Percentiles rank a stretch among this genome's conserved stretches.
Conservation (phyloP, 371 early-diverging fungal genomes). For the Nosema granulosis region DNA sequence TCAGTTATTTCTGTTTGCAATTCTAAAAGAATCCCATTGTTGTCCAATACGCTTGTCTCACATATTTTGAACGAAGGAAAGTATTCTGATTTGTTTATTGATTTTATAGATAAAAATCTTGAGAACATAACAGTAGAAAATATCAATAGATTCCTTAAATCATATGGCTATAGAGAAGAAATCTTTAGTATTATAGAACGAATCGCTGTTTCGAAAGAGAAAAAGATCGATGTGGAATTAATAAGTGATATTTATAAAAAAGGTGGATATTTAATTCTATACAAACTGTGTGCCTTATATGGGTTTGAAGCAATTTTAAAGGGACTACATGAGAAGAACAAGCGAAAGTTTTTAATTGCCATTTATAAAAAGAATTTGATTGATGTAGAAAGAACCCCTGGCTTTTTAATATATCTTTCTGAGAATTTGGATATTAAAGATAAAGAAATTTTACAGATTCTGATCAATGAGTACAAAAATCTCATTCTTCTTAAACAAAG, state of each 20-base stretch:
- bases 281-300: not conserved
- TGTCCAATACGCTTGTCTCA: not conserved
- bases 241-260: not conserved
- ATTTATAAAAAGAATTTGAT: not conserved
- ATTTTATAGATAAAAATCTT: not conserved
- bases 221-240: not conserved
- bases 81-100: not conserved
- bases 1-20: not conserved
- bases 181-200: not conserved
- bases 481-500: conserved; percentile 19
- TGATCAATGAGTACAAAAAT: not conserved
- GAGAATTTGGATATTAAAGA: not conserved
- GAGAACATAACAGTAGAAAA: not conserved
- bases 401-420: conserved; percentile 8
- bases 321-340: not conserved
- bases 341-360: not conserved
- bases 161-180: not conserved
- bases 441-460: conserved; percentile 2
- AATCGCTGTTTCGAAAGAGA: not conserved
- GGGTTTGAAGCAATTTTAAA: not conserved
- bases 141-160: not conserved
- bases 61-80: not conserved
- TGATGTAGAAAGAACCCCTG: not conserved
- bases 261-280: not conserved
- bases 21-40: not conserved